Base-by-base conservation (phyloP, 2,329 filamentous ascomycete genomes). In the Aureobasidium vineae region DNA sequence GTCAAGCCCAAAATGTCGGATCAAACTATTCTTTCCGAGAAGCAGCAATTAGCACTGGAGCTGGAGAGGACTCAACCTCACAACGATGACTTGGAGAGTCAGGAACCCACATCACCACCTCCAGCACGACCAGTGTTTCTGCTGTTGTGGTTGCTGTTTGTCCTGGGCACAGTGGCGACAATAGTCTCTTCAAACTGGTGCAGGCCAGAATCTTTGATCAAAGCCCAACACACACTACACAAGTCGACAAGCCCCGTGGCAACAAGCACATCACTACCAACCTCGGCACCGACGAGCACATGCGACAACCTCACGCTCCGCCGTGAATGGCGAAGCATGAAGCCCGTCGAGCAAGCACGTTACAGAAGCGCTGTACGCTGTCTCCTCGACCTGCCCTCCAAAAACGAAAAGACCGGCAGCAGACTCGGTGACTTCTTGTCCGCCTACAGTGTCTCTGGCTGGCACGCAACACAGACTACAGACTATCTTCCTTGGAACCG, bases 401-500 rank as follows among this genome's bases (percentile, higher is more conserved):
- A 56, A 6, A 66, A 72, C 1, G 63, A 63, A 8, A 49, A 61
- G 21, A 65, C 43, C 49, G 68, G 68, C 47, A 70, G 68, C 47
- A 68, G 66, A 47, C 73, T 73, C 60, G 72, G 72, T 31, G 72
- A 73, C 63, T 73, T 70, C 49, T 69, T 72, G 0, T 72, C 66
- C 38, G 67, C 71, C 15, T 71, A 73, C 65, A 68, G 65, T 60
- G 60, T 64, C 16, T 64, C 71, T 5, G 69, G 70, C 53, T 70
- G 68, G 56, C 67, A 67, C 31, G 69, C 69, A 28, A 71, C 71
- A 54, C 63, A 70, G 54, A 70, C 67, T 33, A 69, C 69, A 2
- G 53, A 69, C 5, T 75, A 72, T 61, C 63, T 73, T 10, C 69
- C 71, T 7, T 73, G 72, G 72, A 72, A 74, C 59, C 68, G 73